phyloP scores from a whole-genome alignment of 2,329 filamentous ascomycete species.

The Arthroderma sp. region DNA sequence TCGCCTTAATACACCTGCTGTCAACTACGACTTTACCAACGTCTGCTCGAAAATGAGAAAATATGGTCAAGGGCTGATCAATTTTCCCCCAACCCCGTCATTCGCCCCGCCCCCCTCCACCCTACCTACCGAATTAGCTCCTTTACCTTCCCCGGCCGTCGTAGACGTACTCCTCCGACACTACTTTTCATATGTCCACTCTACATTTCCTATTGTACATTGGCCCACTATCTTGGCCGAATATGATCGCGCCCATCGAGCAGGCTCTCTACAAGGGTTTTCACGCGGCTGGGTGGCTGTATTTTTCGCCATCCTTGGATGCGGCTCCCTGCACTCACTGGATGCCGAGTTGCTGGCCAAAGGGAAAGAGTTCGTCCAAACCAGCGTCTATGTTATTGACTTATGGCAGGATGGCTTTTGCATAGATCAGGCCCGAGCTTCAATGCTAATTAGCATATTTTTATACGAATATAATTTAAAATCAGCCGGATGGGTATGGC shows the following conservation, averaged over 20 bases:
- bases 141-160: constrained; percentile 55
- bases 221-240: constrained; percentile 70
- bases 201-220: constrained; percentile 72
- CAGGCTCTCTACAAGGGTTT: constrained; percentile 45
- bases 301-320: constrained; percentile 71
- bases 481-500: constrained; percentile 74
- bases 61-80: constrained; percentile 67
- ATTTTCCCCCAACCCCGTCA: constrained; percentile 57
- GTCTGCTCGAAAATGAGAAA: constrained; percentile 60
- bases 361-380: constrained; percentile 56
- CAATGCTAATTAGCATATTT: constrained; percentile 63
- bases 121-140: constrained; percentile 44
- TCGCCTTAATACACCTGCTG: constrained; percentile 46
- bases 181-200: constrained; percentile 66
- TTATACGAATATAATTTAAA: constrained; percentile 77
- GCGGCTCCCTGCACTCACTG: constrained; percentile 61
- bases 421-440: constrained; percentile 59
- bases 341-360: constrained; percentile 44
- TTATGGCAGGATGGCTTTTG: constrained; percentile 69
- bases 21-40: constrained; percentile 55
- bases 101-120: constrained; percentile 36
- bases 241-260: constrained; percentile 63
- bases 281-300: constrained; percentile 62
- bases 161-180: constrained; percentile 60
- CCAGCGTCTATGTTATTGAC: constrained; percentile 56